These are phyloP conservation scores for Trametes cingulata DNA, from an alignment of 768 basidiomycete genomes.

Conservation along the genomic window DNA sequence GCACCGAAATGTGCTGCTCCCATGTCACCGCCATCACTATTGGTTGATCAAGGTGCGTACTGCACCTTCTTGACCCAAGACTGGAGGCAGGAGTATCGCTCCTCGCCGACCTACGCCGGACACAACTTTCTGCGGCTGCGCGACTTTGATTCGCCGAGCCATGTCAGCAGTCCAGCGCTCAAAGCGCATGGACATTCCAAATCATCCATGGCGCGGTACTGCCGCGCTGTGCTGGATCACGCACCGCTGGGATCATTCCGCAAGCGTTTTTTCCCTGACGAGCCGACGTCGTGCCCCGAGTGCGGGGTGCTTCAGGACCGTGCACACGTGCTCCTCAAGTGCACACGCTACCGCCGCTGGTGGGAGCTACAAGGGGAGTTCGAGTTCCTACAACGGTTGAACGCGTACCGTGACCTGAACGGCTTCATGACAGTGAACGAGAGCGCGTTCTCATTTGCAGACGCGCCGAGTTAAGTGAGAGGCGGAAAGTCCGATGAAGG, in stretches of 20 bases:
- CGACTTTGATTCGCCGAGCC: background rate
- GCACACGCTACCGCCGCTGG: constrained; percentile 6
- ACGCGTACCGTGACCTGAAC: constrained; percentile 1
- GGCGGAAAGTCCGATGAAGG: background rate
- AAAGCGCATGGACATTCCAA: background rate
- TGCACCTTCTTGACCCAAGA: no score
- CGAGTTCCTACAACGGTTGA: constrained; percentile 8
- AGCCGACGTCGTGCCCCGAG: background rate
- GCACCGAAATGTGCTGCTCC: no score
- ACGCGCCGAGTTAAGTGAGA: background rate
- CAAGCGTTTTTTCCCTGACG: background rate
- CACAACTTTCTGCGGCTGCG: background rate
- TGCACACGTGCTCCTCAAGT: constrained; percentile 3
- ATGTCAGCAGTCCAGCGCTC: background rate
- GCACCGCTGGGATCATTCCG: background rate
- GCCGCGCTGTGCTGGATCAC: constrained; percentile 1
- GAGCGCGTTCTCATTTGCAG: constrained; percentile 13
- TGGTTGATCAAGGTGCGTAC: no score
- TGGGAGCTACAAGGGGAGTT: constrained; percentile 6
- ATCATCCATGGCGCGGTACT: constrained; percentile 5
- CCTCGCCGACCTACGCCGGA: background rate
- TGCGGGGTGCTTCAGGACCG: constrained; percentile 7
- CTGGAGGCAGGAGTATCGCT: background rate
- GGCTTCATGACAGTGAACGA: constrained; percentile 3
- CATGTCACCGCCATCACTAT: no score